A percentile compares a stretch with the other conserved stretches of the same genome.
These are phyloP conservation scores for Tetradesmus lagerheimii DNA, from an alignment of 139 green algal genomes.

Conservation along the genomic window DNA sequence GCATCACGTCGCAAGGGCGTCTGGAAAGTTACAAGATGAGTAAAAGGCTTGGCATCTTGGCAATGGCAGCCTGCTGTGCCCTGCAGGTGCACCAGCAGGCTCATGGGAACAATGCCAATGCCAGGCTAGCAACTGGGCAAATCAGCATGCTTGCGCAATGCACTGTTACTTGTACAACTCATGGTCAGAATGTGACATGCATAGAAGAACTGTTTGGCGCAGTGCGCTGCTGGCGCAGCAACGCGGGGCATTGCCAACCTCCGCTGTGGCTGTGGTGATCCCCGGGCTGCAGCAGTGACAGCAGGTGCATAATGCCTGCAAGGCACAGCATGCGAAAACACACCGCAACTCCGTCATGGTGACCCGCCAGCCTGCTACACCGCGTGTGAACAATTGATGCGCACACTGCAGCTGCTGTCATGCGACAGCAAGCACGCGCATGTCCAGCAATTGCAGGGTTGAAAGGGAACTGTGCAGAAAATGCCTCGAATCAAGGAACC, in stretches of 20 bases:
- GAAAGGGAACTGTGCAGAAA: not conserved
- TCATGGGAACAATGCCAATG: too few relatives aligned
- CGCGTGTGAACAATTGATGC: not conserved
- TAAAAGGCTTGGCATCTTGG: not conserved
- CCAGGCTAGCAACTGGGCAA: too few relatives aligned
- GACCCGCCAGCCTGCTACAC: not conserved
- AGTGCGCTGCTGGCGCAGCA: too few relatives aligned
- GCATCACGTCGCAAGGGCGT: not conserved
- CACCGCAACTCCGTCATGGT: not conserved
- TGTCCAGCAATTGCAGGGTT: not conserved
- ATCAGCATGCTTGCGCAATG: too few relatives aligned
- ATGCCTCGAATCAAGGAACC: not conserved
- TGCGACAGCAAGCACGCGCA: not conserved
- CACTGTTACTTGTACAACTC: too few relatives aligned
- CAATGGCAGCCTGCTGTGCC: not conserved
- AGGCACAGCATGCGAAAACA: not conserved
- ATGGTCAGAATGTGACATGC: too few relatives aligned
- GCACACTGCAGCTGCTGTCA: not conserved
- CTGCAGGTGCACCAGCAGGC: too few relatives aligned
- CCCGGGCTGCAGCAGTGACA: too few relatives aligned
- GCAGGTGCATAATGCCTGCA: not conserved
- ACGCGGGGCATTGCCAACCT: too few relatives aligned
- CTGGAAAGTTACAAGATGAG: not conserved
- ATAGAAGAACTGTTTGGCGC: too few relatives aligned
- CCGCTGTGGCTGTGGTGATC: too few relatives aligned